Evolutionary conservation across 257 asterid species (phyloP), one percentile per base, ranked within the genome.

Genomic region (Petunia secreta): DNA sequence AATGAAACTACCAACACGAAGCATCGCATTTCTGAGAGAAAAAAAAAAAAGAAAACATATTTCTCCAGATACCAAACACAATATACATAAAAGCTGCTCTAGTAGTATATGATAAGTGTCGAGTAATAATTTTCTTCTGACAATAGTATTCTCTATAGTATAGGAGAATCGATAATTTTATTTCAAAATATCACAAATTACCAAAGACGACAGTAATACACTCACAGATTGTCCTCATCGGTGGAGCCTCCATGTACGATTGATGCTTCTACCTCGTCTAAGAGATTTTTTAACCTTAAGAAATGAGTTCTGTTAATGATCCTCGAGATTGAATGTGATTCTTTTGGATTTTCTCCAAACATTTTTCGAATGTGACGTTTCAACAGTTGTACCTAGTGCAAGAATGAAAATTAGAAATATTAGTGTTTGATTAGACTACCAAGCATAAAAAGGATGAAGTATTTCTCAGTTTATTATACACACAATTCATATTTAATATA

Each of bases 221-320:
- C 94, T 88, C 82, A 92, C 97, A 92, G 77, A 63, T 85, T 85
- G 7, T 91, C 87, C 86, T 90, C 92, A 63, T 92, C 92, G 1
- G 81, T 65, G 7, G 85, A 85, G 39, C 98, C 97, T 8, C 97
- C 98, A 73, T 89, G 75, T 37, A 92, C 92, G 5, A 91, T 5
- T 0, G 93, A 88, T 13, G 68, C 78, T 84, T 83, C 82, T 11
- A 94, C 95, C 85, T 94, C 98, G n/a, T 87, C 66, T 3, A 94
- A 77, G 34, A 90, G 81, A 80, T 76, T 80, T 66, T 67, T 84
- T 43, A 94, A 62, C 25, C 98, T 91, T 11, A 80, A 69, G 60
- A 90, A 90, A 63, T 92, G 93, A 2, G 38, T 71, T 68, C 77
- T 88, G 85, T 89, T 91, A 74, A 94, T 59, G 57, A 94, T 91